phyloP scores from a whole-genome alignment of 345 rosid genomes.

The Erucastrum elatum region DNA sequence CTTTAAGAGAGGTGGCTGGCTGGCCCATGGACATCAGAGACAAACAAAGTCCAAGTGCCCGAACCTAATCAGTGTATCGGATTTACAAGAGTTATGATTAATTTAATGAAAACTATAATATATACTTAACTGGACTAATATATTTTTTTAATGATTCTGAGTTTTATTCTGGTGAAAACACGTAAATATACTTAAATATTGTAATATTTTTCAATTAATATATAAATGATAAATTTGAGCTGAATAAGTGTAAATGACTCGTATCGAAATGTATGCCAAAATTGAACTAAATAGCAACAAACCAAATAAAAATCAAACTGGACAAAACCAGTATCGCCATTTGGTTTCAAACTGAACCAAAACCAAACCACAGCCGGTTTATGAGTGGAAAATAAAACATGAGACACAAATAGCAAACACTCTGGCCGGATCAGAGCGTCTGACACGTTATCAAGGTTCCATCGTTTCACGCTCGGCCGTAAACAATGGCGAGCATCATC shows the following conservation, averaged over 20 bases:
- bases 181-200: too few species aligned
- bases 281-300: neutral
- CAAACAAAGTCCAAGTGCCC: neutral
- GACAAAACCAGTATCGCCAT: neutral
- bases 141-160: too few species aligned
- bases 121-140: too few species aligned
- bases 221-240: neutral
- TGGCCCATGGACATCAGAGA: neutral
- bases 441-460: neutral
- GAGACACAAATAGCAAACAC: neutral
- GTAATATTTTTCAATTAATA: too few species aligned
- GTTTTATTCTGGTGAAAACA: too few species aligned
- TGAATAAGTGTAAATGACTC: neutral
- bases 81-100: neutral
- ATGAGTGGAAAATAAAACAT: neutral
- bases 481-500: conserved; percentile 29
- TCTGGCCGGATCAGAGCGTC: neutral
- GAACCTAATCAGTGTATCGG: neutral
- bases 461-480: neutral
- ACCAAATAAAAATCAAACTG: neutral
- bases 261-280: neutral
- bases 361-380: neutral
- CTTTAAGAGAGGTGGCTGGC: neutral
- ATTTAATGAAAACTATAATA: too few species aligned
- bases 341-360: neutral